Base-by-base conservation (phyloP, 1,139 yeast genomes). In the Protomyces lactucae-debilis region DNA sequence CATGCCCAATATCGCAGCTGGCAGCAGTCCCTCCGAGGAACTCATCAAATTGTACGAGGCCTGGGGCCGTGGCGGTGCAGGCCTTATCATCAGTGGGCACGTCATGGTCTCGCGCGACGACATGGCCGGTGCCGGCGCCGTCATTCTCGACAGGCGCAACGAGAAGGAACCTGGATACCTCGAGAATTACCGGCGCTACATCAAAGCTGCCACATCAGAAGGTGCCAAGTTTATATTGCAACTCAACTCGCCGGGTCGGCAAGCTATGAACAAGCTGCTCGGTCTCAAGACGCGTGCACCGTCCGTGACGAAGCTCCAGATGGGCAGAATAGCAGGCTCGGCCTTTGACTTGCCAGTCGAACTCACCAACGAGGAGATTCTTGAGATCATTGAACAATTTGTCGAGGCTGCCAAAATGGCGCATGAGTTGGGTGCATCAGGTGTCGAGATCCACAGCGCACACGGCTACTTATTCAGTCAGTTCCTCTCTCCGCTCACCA, bases 381-480 rank as follows among this genome's bases (percentile, higher is more conserved):
- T 10, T n/a, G 71, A 74, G 52, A 71, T 76, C 56, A 73, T 79
- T 35, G 66, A 74, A 66, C 72, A 74, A 48, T 82, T 73, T 68
- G 77, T 75, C 0, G 68, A 70, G 3, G 83, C 83, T 10, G 84
- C 84, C 68, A 76, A 76, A 55, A 81, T 84, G 1, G 68, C 82
- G 52, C 71, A 70, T 14, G 77, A 72, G 5, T 86, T 86, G 3
- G 90, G 91, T n/a, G 84, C 85, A 67, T 92, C 86, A 72, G 85
- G 84, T 69, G 80, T 87, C 52, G 88, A 87, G 73, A 72, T 87
- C 65, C 92, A 86, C 71, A 77, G 77, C 55, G 92, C 90, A n/a
- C 85, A 86, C 74, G 91, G 91, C 16, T 86, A 84, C 73, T 76
- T 86, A 64, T 71, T 85, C 57, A 85, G 85, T 74, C 85, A 83